Evolutionary conservation across 768 basidiomycete genomes (phyloP), one percentile per base, ranked within the genome.

Genomic region (Nidularia pulvinata): DNA sequence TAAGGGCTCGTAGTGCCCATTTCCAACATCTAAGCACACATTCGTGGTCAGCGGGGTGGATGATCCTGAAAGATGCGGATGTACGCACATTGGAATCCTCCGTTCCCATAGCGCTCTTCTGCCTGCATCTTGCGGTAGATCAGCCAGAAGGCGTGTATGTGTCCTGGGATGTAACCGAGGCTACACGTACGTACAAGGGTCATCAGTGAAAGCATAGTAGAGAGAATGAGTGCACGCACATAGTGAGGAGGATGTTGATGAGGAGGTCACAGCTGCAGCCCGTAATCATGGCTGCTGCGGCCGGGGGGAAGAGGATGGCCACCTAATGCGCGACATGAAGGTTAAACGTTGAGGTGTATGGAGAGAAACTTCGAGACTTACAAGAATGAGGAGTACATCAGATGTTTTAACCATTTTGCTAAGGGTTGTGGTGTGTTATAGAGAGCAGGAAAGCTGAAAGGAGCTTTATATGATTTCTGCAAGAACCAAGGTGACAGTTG

Each of bases 61-160:
- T 1, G 3, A 53, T 34, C 19, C 44, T 4, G 9, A 16, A 48
- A 19, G 36, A 39, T n/a, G 36, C 30, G 6, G 13, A 47, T 11
- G 32, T 7, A 79, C 91, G 63, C 63, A 92, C 91, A 94, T 49
- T 77, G 68, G 74, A 84, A 94, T 33, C 88, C 88, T 16, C 89
- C 91, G 5, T 65, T 70, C 10, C 93, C 93, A 62, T 91, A 95
- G 42, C 76, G 79, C 61, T 92, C 91, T 61, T 92, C 89, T 0
- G 92, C 93, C 61, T 90, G 79, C 80, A 93, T 93, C 80, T 88
- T 89, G 80, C 80, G 88, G 74, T 93, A 93, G 53, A 94, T 93
- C 50, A 95, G 78, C 89, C 89, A 93, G 73, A 93, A 93, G 1
- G 91, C 89, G 64, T 94, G 91, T 46, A 82, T 71, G 43, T 77